These are phyloP conservation scores for Colletotrichum higginsianum DNA, from an alignment of 2,329 filamentous ascomycete genomes.

Conservation along the genomic window DNA sequence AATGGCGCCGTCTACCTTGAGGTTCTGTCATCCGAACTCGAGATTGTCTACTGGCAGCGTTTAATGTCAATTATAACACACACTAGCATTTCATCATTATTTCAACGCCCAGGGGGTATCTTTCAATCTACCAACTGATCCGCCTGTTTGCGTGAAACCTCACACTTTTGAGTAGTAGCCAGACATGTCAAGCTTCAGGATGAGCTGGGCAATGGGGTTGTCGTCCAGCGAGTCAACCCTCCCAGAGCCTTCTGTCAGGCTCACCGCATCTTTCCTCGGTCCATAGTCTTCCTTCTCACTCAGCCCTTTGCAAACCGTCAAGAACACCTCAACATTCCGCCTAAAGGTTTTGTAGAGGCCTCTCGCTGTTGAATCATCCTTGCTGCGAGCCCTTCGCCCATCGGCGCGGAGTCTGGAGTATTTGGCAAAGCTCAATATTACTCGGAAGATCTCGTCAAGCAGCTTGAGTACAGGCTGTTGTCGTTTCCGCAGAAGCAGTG, in stretches of 20 bases:
- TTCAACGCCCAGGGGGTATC: slow-evolving; percentile 24
- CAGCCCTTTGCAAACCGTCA: slow-evolving; percentile 78
- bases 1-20: not conserved
- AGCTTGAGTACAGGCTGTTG: slow-evolving; percentile 81
- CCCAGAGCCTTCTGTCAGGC: slow-evolving; percentile 49
- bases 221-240: slow-evolving; percentile 57
- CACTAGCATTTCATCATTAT: not conserved
- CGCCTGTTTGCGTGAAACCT: not conserved
- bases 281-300: slow-evolving; percentile 73
- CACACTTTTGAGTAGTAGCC: slow-evolving; percentile 68
- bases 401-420: slow-evolving; percentile 58
- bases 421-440: slow-evolving; percentile 81
- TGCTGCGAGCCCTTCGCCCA: slow-evolving; percentile 51
- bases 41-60: too few species aligned
- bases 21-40: slow-evolving; percentile 1
- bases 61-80: not conserved
- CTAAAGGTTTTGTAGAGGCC: slow-evolving; percentile 75
- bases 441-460: slow-evolving; percentile 81
- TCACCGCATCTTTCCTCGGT: slow-evolving; percentile 50
- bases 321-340: slow-evolving; percentile 81
- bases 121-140: not conserved
- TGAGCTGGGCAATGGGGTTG: slow-evolving; percentile 77
- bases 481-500: slow-evolving; percentile 80
- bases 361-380: slow-evolving; percentile 50
- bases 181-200: slow-evolving; percentile 80